Evolutionary conservation across 345 rosid genomes (phyloP).

Genomic region (Brassica napus): DNA sequence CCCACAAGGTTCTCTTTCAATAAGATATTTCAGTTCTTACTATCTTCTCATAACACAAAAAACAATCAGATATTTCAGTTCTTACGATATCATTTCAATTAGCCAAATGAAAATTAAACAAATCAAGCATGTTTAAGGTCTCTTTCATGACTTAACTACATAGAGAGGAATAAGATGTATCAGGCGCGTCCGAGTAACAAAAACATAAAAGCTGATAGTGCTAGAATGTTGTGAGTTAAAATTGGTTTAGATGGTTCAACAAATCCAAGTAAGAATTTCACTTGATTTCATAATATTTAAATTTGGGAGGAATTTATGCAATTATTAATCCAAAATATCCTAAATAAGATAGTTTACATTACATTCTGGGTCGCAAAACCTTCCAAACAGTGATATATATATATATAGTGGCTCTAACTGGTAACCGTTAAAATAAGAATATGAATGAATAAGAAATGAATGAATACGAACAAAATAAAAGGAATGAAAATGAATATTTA

Average conservation of each 20-base stretch:
- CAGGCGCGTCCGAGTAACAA: neutral
- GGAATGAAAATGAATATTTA: too few relatives aligned
- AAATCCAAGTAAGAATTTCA: neutral
- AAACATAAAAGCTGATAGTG: neutral
- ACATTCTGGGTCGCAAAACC: neutral
- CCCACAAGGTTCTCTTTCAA: too few relatives aligned
- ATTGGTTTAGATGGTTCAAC: neutral
- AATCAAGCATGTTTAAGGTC: neutral
- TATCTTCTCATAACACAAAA: too few relatives aligned
- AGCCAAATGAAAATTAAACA: neutral
- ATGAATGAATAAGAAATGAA: too few relatives aligned
- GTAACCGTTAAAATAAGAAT: too few relatives aligned
- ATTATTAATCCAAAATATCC: neutral
- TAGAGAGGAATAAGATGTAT: neutral
- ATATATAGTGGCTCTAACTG: too few relatives aligned
- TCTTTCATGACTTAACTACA: neutral
- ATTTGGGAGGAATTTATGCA: neutral
- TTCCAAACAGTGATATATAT: neutral
- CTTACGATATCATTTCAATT: neutral
- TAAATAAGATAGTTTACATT: neutral
- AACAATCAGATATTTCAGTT: too few relatives aligned
- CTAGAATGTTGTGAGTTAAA: neutral
- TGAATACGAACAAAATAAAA: too few relatives aligned
- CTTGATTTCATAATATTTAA: neutral
- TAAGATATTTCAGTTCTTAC: too few relatives aligned